These are phyloP conservation scores for Saitozyma sp. DNA, from an alignment of 768 basidiomycete species.

Conservation along the genomic window DNA sequence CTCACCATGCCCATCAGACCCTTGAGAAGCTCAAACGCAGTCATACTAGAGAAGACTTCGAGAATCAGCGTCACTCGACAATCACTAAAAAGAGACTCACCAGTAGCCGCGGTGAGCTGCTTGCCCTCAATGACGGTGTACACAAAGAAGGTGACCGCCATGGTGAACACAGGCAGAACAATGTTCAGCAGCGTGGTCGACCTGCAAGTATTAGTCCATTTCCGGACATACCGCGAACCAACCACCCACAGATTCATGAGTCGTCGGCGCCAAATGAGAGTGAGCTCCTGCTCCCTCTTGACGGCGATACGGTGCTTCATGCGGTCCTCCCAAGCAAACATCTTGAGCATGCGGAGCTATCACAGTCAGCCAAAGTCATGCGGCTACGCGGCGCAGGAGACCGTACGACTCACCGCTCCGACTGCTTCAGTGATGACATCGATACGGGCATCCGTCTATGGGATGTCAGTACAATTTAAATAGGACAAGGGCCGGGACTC, in stretches of 20 bases:
- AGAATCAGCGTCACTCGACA: slow-evolving; percentile 3
- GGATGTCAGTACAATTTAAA: slow-evolving; percentile 4
- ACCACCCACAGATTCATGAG: slow-evolving; percentile 58
- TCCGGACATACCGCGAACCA: not conserved
- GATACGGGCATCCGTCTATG: slow-evolving; percentile 62
- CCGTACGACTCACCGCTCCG: slow-evolving; percentile 8
- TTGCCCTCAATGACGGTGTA: slow-evolving; percentile 58
- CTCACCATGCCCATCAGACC: slow-evolving; percentile 53
- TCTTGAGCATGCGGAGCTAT: slow-evolving; percentile 65
- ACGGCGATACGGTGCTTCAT: slow-evolving; percentile 60
- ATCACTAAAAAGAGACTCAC: slow-evolving; percentile 15
- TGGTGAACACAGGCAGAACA: slow-evolving; percentile 64
- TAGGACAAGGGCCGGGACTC: slow-evolving; percentile 2
- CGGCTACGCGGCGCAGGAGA: not conserved
- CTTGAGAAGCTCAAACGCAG: slow-evolving; percentile 66
- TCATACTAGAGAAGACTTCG: slow-evolving; percentile 60
- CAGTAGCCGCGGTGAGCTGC: slow-evolving; percentile 52
- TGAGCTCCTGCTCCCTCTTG: slow-evolving; percentile 65
- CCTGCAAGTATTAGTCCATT: slow-evolving; percentile 5
- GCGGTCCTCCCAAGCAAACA: slow-evolving; percentile 62
- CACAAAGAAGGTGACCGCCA: slow-evolving; percentile 65
- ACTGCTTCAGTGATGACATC: slow-evolving; percentile 62
- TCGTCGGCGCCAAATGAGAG: slow-evolving; percentile 60
- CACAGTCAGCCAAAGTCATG: not conserved
- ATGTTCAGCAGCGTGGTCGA: slow-evolving; percentile 55